These are phyloP conservation scores for Blastocystis sp. DNA, from an alignment of 352 stramenopile genomes.

Conservation along the genomic window DNA sequence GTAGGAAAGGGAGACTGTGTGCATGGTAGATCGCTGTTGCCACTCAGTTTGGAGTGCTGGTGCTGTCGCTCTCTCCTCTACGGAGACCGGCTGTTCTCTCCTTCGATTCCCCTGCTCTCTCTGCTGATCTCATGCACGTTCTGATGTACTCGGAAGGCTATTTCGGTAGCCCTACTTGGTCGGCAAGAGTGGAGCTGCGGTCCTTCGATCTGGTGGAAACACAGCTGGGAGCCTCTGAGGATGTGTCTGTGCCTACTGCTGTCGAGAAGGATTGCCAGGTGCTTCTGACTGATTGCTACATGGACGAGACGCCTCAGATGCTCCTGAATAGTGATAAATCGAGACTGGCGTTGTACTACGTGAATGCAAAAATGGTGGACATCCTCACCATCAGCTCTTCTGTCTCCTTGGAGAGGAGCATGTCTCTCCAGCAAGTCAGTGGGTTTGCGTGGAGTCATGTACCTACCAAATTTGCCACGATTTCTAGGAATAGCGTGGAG, in stretches of 20 bases:
- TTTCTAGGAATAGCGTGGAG: not conserved
- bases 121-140: not conserved
- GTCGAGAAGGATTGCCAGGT: not conserved
- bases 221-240: not conserved
- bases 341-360: not conserved
- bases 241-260: not conserved
- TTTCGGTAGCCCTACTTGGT: not conserved
- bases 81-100: not conserved
- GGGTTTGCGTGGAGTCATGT: conserved; percentile 5
- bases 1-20: not conserved
- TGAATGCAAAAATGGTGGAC: not conserved
- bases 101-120: not conserved
- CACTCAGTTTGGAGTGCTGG: not conserved
- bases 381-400: not conserved
- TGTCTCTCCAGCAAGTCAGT: not conserved
- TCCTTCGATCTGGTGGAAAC: not conserved
- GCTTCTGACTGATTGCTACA: not conserved
- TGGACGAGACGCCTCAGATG: not conserved
- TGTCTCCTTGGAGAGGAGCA: no score
- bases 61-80: not conserved
- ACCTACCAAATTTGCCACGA: not conserved
- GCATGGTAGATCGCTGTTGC: not conserved
- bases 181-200: not conserved
- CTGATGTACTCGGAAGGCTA: not conserved
- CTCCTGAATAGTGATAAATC: not conserved